These are phyloP conservation scores for Calonectria multiphialidica DNA, from an alignment of 2,329 filamentous ascomycete species.

Conservation along the genomic window DNA sequence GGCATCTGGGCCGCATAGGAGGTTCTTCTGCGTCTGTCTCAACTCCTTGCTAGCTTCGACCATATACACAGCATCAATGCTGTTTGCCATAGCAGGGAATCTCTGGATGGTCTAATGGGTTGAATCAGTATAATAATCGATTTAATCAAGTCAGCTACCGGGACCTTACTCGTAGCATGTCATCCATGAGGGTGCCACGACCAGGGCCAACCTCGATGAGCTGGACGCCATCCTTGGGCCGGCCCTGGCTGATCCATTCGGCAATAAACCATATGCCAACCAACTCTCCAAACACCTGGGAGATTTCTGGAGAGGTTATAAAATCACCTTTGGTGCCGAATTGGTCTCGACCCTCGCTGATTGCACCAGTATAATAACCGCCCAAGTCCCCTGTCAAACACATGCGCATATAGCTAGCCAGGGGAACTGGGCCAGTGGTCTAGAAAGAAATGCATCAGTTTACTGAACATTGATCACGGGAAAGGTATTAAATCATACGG, in stretches of 20 bases:
- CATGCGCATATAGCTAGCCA: constrained; percentile 98
- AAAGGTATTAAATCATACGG: constrained; percentile 62
- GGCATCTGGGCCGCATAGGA: constrained; percentile 81
- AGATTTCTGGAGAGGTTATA: constrained; percentile 97
- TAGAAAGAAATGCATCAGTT: constrained; percentile 32
- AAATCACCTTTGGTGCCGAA: constrained; percentile 97
- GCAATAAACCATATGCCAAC: constrained; percentile 95
- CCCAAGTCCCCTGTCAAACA: constrained; percentile 91
- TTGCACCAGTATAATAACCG: constrained; percentile 90
- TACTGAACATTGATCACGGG: background rate
- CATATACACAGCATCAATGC: constrained; percentile 90
- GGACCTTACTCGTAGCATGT: constrained; percentile 84
- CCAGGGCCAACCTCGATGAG: constrained; percentile 96
- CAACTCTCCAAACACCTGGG: constrained; percentile 95
- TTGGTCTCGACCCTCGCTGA: constrained; percentile 79
- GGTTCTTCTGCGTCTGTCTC: constrained; percentile 80
- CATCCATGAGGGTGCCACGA: constrained; percentile 95
- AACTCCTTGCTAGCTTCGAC: constrained; percentile 92
- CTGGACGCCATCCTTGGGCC: constrained; percentile 79
- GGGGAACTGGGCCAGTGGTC: constrained; percentile 88
- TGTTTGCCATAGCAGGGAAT: constrained; percentile 82
- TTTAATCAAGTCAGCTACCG: background rate
- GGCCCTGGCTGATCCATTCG: constrained; percentile 95
- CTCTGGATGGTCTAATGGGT: constrained; percentile 79
- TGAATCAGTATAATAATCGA: background rate